Conservation (phyloP, 257 asterid genomes). For the Solanum pinnatisectum region DNA sequence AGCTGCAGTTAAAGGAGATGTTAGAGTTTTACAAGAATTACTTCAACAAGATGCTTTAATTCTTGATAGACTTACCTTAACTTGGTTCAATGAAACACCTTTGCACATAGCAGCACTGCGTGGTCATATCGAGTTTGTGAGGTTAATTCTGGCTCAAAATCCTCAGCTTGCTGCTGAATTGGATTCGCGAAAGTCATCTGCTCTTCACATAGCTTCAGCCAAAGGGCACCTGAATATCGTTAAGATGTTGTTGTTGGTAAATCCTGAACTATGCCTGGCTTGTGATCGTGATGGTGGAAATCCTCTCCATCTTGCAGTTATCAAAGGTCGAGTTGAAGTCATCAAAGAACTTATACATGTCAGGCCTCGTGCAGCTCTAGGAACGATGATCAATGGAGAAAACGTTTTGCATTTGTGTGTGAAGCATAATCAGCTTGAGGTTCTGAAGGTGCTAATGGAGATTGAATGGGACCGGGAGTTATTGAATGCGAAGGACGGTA, state of each 20-base stretch:
- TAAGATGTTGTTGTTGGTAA: neutral
- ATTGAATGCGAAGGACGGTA: neutral
- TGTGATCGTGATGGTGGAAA: conserved; percentile 42
- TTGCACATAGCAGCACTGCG: conserved; percentile 33
- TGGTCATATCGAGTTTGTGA: conserved; percentile 17
- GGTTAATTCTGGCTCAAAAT: conserved; percentile 9
- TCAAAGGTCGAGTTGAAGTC: conserved; percentile 26
- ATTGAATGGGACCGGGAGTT: neutral
- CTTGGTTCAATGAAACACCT: conserved; percentile 26
- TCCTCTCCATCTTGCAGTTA: conserved; percentile 46
- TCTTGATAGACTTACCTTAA: conserved; percentile 25
- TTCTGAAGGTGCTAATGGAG: neutral
- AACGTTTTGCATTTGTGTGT: conserved; percentile 40
- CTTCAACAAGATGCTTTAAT: conserved; percentile 18
- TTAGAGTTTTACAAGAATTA: neutral
- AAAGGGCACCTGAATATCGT: conserved; percentile 25
- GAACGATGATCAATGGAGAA: conserved; percentile 16
- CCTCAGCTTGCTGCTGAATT: conserved; percentile 19
- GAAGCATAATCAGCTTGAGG: conserved; percentile 10
- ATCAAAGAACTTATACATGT: conserved; percentile 6
- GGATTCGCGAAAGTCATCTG: conserved; percentile 21
- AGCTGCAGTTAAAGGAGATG: conserved; percentile 27
- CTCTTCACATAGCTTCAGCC: conserved; percentile 40
- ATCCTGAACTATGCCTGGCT: conserved; percentile 30
- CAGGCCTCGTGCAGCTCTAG: conserved; percentile 25